These are phyloP conservation scores for Populus davidiana DNA, from an alignment of 345 rosid species.

Conservation along the genomic window DNA sequence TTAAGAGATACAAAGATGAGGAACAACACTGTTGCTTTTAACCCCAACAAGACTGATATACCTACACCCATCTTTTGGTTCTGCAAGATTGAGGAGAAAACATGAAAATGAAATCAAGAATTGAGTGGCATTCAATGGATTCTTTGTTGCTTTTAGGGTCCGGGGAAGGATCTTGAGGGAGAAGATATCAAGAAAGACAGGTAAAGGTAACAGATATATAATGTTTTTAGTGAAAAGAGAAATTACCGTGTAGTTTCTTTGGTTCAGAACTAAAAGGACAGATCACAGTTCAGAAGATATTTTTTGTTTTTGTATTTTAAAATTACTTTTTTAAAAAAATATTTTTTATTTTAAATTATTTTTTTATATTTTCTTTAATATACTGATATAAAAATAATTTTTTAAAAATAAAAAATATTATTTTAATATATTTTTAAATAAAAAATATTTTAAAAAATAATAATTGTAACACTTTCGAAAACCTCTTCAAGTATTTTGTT, in stretches of 20 bases:
- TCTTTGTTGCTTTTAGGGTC: neutral
- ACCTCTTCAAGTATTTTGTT: too few relatives aligned
- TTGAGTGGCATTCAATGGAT: neutral
- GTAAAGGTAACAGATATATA: neutral
- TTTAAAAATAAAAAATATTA: too few relatives aligned
- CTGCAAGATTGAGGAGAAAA: neutral
- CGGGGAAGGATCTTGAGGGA: neutral
- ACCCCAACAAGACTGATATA: constrained; percentile 36
- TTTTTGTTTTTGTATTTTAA: too few relatives aligned
- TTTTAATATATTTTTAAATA: too few relatives aligned
- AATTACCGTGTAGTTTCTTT: neutral
- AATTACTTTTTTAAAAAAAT: too few relatives aligned
- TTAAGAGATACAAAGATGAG: constrained; percentile 29
- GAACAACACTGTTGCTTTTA: constrained; percentile 38
- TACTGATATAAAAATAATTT: too few relatives aligned
- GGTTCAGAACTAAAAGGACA: too few relatives aligned
- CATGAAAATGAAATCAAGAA: neutral
- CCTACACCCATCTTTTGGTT: constrained; percentile 49
- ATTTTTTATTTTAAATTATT: too few relatives aligned
- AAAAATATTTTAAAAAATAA: too few relatives aligned
- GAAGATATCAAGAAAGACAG: neutral
- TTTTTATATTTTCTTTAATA: too few relatives aligned
- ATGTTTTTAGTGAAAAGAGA: neutral
- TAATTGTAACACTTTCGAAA: too few relatives aligned
- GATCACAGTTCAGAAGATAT: too few relatives aligned